A percentile compares a stretch with the other conserved stretches of the same genome.
Evolutionary conservation across 164 flowering plant genomes (phyloP).

Genomic region (Paratinospora sagittata): DNA sequence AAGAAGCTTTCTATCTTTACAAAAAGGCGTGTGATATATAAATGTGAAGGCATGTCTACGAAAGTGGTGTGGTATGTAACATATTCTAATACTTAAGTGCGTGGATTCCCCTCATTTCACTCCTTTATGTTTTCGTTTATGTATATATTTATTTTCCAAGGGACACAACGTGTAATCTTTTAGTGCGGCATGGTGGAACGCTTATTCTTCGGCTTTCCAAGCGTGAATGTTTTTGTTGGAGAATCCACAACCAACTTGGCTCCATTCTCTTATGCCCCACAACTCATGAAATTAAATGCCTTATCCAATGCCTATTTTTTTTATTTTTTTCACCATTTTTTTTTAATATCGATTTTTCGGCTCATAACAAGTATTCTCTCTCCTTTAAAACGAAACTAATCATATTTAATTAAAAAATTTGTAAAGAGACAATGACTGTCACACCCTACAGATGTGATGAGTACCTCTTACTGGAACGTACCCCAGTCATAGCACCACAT

Average conservation of each 20-base stretch:
- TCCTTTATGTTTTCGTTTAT: conserved; percentile 16
- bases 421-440: no score
- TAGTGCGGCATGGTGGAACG: conserved; percentile 32
- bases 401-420: no score
- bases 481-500: no score
- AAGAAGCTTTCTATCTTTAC: neutral
- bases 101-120: conserved; percentile 31
- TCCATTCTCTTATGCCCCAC: conserved; percentile 51
- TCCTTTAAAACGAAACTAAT: no score
- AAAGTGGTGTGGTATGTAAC: conserved; percentile 4
- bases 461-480: no score
- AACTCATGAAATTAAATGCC: conserved; percentile 14
- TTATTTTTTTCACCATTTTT: no score
- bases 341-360: no score
- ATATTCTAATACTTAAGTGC: conserved; percentile 8
- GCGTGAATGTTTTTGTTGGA: conserved; percentile 85
- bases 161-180: conserved; percentile 10
- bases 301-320: neutral
- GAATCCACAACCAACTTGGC: conserved; percentile 77
- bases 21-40: neutral
- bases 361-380: no score
- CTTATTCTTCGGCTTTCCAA: conserved; percentile 45
- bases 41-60: neutral
- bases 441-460: no score
- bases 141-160: conserved; percentile 6